Conservation (phyloP, 805 yeast species). For the Isabelozyma heimii region DNA sequence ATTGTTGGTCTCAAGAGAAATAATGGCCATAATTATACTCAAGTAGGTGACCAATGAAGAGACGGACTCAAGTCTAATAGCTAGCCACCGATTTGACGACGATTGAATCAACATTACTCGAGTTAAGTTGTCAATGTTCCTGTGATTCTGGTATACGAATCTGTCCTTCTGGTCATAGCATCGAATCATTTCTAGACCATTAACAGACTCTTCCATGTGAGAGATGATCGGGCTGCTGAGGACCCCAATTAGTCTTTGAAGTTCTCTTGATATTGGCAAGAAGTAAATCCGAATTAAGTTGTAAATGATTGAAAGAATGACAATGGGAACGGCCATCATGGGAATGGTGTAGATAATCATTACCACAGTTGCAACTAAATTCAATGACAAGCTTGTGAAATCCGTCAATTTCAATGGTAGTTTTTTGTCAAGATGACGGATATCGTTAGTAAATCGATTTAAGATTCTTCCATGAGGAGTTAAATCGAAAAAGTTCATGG, state of each 20-base stretch:
- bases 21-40: conserved; percentile 14
- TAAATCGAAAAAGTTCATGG: conserved; percentile 28
- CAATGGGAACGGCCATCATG: conserved; percentile 17
- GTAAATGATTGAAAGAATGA: conserved; percentile 16
- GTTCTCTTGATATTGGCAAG: conserved; percentile 24
- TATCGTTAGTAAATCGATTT: conserved; percentile 27
- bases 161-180: conserved; percentile 22
- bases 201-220: conserved; percentile 25
- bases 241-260: conserved; percentile 22
- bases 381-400: conserved; percentile 12
- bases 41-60: conserved; percentile 17
- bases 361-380: conserved; percentile 16
- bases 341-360: conserved; percentile 25
- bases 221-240: conserved; percentile 25
- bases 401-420: conserved; percentile 17
- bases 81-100: conserved; percentile 23
- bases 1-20: conserved; percentile 5
- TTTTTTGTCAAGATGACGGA: conserved; percentile 19
- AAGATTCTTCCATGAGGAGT: conserved; percentile 28
- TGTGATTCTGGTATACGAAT: conserved; percentile 18
- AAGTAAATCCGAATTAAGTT: conserved; percentile 17
- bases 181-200: conserved; percentile 25
- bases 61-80: conserved; percentile 20
- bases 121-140: conserved; percentile 16
- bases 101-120: conserved; percentile 17